These are phyloP conservation scores for Dichotomopilus funicola DNA, from an alignment of 2,329 filamentous ascomycete genomes.

Conservation along the genomic window DNA sequence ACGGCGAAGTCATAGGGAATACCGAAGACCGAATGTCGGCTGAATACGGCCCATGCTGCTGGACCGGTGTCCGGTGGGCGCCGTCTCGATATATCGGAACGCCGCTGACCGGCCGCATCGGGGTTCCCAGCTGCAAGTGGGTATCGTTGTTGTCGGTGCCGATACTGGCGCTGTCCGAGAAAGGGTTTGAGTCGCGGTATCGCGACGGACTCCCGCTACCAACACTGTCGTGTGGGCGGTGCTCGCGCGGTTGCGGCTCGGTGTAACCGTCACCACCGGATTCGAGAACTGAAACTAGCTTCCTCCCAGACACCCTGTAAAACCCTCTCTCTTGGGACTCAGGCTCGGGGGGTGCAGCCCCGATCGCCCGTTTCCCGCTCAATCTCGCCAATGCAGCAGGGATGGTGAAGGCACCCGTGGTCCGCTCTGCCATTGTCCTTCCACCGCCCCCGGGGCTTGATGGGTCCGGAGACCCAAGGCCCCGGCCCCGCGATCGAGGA, in stretches of 20 bases:
- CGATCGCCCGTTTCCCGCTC: conserved; percentile 18
- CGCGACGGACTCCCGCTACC: conserved; percentile 43
- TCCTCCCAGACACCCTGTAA: conserved; percentile 58
- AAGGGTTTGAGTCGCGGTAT: conserved; percentile 47
- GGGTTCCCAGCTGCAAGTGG: conserved; percentile 45
- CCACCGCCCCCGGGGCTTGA: conserved; percentile 17
- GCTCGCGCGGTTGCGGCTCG: conserved; percentile 28
- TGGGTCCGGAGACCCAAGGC: conserved; percentile 17
- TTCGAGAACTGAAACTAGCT: conserved; percentile 56
- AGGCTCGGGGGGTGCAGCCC: conserved; percentile 6
- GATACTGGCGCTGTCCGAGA: conserved; percentile 26
- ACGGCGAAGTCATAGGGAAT: conserved; percentile 26
- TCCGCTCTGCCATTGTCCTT: conserved; percentile 41
- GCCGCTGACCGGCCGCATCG: conserved; percentile 55
- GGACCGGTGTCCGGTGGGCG: conserved; percentile 57
- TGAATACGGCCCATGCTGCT: conserved; percentile 46
- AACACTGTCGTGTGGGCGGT: conserved; percentile 28
- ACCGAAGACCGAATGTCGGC: conserved; percentile 28
- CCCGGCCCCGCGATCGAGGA: conserved; percentile 23
- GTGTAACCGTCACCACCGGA: conserved; percentile 58
- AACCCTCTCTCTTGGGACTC: conserved; percentile 50
- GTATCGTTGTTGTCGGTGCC: too few relatives aligned
- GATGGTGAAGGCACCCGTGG: conserved; percentile 37
- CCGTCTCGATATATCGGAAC: conserved; percentile 57
- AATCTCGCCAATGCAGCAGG: conserved; percentile 28